Evolutionary conservation across 768 basidiomycete species (phyloP).

Genomic region (Rhodotorula babjevae): DNA sequence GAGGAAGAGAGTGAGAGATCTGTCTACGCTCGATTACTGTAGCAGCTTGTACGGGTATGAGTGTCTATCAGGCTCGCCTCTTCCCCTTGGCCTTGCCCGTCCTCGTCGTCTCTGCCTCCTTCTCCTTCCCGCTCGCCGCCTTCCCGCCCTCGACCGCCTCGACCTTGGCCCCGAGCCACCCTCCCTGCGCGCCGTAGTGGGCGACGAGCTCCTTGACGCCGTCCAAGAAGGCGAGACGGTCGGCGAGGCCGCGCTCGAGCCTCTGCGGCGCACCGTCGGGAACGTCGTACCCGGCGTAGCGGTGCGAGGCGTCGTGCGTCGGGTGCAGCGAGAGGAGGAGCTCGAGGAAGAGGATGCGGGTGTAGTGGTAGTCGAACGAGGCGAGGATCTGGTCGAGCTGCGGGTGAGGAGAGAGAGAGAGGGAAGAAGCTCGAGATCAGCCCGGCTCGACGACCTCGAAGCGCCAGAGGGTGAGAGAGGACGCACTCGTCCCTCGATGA

Average conservation of each 20-base stretch:
- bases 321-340: constrained; percentile 30
- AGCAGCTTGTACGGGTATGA: no score
- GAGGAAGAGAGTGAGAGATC: no score
- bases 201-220: background rate
- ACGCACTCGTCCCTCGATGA: constrained; percentile 31
- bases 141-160: background rate
- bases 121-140: background rate
- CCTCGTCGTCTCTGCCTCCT: background rate
- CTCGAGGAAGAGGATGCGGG: constrained; percentile 24
- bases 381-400: constrained; percentile 31
- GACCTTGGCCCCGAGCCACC: background rate
- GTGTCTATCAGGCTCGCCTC: background rate
- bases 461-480: background rate
- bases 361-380: constrained; percentile 29
- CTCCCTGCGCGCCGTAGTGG: background rate
- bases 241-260: background rate
- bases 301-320: background rate
- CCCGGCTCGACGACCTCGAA: no score
- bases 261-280: background rate
- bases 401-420: no score
- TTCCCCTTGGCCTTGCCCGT: background rate
- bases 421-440: no score
- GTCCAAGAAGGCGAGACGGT: background rate
- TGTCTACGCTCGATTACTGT: no score
- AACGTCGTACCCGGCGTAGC: constrained; percentile 9